These are phyloP conservation scores for Gnomoniopsis sp. DNA, from an alignment of 2,329 filamentous ascomycete genomes.

Conservation along the genomic window DNA sequence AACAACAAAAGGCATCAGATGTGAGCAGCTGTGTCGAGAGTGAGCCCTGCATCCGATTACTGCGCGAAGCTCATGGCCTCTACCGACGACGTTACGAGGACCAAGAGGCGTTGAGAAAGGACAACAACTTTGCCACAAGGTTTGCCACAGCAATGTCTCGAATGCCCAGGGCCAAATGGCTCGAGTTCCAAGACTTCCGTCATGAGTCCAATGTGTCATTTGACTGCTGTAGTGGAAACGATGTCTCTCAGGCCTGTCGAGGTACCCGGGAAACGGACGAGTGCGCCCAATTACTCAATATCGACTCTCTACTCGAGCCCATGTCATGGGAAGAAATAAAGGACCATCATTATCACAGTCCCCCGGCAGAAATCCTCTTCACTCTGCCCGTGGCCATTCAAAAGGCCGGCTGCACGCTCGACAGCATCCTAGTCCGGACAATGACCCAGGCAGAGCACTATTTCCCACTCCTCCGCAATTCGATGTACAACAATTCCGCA, in stretches of 20 bases:
- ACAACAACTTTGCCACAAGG: conserved; percentile 2
- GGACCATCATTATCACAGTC: not conserved
- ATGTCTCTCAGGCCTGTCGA: too few species aligned
- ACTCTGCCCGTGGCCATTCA: not conserved
- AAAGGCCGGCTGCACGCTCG: not conserved
- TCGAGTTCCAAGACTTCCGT: conserved; percentile 11
- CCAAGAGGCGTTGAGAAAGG: conserved; percentile 3
- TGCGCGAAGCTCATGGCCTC: conserved; percentile 4
- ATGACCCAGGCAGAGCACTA: conserved; percentile 6
- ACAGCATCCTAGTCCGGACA: conserved; percentile 9
- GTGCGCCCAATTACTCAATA: conserved; percentile 3
- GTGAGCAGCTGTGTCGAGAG: too few species aligned
- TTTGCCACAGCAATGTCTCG: conserved; percentile 7
- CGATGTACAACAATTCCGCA: not conserved
- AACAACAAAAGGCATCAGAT: not conserved
- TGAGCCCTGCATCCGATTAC: not conserved
- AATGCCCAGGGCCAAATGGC: conserved; percentile 4
- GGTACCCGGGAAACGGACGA: not conserved
- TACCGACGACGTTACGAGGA: conserved; percentile 6
- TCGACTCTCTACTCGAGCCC: conserved; percentile 11
- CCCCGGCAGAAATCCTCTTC: conserved; percentile 1
- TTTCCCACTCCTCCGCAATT: not conserved
- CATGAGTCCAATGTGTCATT: not conserved
- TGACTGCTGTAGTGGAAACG: not conserved
- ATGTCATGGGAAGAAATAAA: conserved; percentile 8